phyloP scores from a whole-genome alignment of 148 eudicot species.

The Amaranthus cruentus region DNA sequence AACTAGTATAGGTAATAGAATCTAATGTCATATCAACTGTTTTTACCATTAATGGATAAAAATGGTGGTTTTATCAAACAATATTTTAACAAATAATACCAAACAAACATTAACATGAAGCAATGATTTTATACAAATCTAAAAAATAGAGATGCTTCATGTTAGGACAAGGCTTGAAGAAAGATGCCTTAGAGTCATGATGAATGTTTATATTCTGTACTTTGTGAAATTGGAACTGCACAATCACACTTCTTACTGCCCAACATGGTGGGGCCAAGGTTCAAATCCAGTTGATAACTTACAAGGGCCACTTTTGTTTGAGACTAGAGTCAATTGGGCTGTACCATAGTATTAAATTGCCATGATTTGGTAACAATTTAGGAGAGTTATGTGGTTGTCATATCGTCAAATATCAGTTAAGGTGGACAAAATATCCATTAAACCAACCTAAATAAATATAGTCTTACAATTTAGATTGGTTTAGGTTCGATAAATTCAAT shows the following conservation, averaged over 20 bases:
- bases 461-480: too few relatives aligned
- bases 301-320: not conserved
- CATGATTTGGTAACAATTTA: too few relatives aligned
- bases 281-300: not conserved
- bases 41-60: not conserved
- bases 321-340: too few relatives aligned
- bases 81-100: not conserved
- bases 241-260: constrained; percentile 17
- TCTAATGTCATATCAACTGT: constrained; percentile 3
- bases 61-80: not conserved
- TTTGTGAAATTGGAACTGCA: constrained; percentile 5
- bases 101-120: constrained; percentile 9
- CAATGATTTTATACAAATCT: constrained; percentile 10
- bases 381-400: too few relatives aligned
- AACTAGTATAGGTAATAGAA: constrained; percentile 4
- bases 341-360: too few relatives aligned
- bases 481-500: too few relatives aligned
- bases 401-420: too few relatives aligned
- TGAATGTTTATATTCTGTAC: constrained; percentile 9
- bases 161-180: constrained; percentile 9
- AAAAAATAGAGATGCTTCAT: constrained; percentile 8
- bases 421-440: too few relatives aligned
- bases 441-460: too few relatives aligned
- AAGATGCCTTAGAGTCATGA: constrained; percentile 17
- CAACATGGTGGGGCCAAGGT: constrained; percentile 18